Percentiles rank a stretch among this genome's conserved stretches.
phyloP scores from a whole-genome alignment of 768 basidiomycete species.

The Phylloporus sp. region DNA sequence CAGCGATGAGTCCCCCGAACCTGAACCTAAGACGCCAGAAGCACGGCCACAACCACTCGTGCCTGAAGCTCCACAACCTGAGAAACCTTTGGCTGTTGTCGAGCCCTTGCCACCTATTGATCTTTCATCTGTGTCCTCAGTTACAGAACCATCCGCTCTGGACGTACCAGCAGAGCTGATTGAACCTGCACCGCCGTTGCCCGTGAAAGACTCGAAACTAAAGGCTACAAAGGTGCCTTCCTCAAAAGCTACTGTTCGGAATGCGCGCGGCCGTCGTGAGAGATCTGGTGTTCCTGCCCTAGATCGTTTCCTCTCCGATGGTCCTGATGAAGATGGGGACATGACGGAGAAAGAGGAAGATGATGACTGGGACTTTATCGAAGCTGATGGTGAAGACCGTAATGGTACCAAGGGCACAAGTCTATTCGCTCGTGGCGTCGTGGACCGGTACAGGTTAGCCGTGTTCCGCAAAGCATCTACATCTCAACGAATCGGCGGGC shows the following conservation, averaged over 20 bases:
- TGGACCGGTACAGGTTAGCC: slow-evolving; percentile 80
- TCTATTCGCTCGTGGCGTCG: slow-evolving; percentile 87
- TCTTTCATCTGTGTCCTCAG: slow-evolving; percentile 11
- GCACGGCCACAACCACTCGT: slow-evolving; percentile 45
- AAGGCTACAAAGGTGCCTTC: slow-evolving; percentile 20
- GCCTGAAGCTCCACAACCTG: slow-evolving; percentile 19
- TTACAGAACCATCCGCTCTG: slow-evolving; percentile 8
- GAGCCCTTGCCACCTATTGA: slow-evolving; percentile 18
- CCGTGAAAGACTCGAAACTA: slow-evolving; percentile 31
- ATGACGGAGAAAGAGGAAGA: slow-evolving; percentile 52
- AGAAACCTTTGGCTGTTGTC: slow-evolving; percentile 6
- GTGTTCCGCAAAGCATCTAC: slow-evolving; percentile 84
- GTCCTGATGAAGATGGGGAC: slow-evolving; percentile 40
- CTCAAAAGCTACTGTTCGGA: slow-evolving; percentile 22
- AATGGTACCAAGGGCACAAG: slow-evolving; percentile 78
- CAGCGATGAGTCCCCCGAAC: slow-evolving; percentile 38
- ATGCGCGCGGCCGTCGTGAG: slow-evolving; percentile 55
- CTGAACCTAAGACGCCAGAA: slow-evolving; percentile 76
- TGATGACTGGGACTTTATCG: slow-evolving; percentile 91
- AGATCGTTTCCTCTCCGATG: slow-evolving; percentile 66
- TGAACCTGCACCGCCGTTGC: slow-evolving; percentile 26
- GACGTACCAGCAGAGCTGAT: slow-evolving; percentile 6
- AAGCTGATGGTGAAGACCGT: slow-evolving; percentile 77
- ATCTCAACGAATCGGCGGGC: slow-evolving; percentile 40
- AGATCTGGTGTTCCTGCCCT: slow-evolving; percentile 81